These are phyloP conservation scores for Sporothrix luriei DNA, from an alignment of 2,329 filamentous ascomycete genomes.

Conservation along the genomic window DNA sequence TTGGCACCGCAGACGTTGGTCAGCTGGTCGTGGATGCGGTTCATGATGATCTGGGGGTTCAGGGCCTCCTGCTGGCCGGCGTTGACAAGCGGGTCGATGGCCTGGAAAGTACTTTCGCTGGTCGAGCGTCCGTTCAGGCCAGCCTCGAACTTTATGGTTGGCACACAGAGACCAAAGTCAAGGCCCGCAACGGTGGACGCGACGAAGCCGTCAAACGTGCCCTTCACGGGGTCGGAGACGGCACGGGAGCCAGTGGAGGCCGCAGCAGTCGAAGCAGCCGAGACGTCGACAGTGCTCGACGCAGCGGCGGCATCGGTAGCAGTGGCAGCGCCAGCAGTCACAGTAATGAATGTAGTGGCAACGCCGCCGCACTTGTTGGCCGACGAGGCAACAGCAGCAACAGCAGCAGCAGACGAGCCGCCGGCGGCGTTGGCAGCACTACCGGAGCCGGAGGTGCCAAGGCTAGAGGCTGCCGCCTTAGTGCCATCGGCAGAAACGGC, in stretches of 20 bases:
- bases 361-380: neutral
- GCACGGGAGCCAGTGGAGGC: slow-evolving; percentile 30
- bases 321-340: slow-evolving; percentile 24
- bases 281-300: slow-evolving; percentile 11
- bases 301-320: slow-evolving; percentile 6
- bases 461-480: slow-evolving; percentile 33
- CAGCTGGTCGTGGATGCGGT: slow-evolving; percentile 70
- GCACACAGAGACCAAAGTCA: slow-evolving; percentile 59
- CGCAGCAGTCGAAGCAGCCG: slow-evolving; percentile 19
- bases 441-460: slow-evolving; percentile 30
- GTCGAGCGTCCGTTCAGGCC: slow-evolving; percentile 60
- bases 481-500: slow-evolving; percentile 41
- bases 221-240: slow-evolving; percentile 33
- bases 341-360: slow-evolving; percentile 18
- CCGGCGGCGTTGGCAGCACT: slow-evolving; percentile 23
- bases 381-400: neutral
- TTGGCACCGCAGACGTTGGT: slow-evolving; percentile 67
- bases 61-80: slow-evolving; percentile 67
- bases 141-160: slow-evolving; percentile 62
- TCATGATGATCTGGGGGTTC: slow-evolving; percentile 74
- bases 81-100: slow-evolving; percentile 62
- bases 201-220: slow-evolving; percentile 35
- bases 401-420: neutral
- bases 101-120: slow-evolving; percentile 68
- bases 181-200: slow-evolving; percentile 37